Base-by-base conservation (phyloP, 306 rosid species). In the Pyrus betulifolia region DNA sequence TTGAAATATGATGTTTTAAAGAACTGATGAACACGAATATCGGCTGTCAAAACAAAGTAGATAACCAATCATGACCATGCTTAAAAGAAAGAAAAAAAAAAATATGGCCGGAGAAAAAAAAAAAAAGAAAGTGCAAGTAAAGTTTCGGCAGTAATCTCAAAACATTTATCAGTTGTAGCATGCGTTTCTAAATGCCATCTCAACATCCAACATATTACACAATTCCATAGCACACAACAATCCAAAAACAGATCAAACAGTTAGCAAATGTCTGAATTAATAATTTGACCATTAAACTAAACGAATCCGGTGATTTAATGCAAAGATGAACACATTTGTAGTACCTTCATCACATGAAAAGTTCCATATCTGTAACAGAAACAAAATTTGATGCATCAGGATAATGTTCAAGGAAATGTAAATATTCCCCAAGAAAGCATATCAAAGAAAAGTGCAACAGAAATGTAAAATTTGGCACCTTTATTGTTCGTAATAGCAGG, bases 341-440 rank as follows among this genome's bases (percentile, higher is more conserved):
- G 59, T 83, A 94, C 97, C 98, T 91, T 94, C 98, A 58, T 90
- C 96, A 44, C 95, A 91, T 4, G 97, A 90, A 79, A 96, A 94
- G 21, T 94, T 90, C 98, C 98, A 91, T 91, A 94, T 90, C 98
- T 91, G 96, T 73, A 87, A 80, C 85, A 94, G 10, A 40, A 40
- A 80, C n/a, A 70, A 75, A 70, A 75, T 0, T 35, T 69, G 67
- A 77, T 71, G 71, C 45, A 80, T 89, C 82, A 93, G 82, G 81
- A 68, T 45, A 82, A 35, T 75, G 76, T 44, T 66, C 45, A 71
- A 27, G 14, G 22, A 73, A 49, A 42, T 46, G 52, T 63, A 35
- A 54, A 76, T 15, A 14, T 49, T 71, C 19, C 64, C 55, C 8
- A 49, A 5, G 8, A 49, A 49, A 67, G 74, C 70, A 74, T 44